Conservation (phyloP, 768 basidiomycete species). For the Rhodotorula kratochvilovae region DNA sequence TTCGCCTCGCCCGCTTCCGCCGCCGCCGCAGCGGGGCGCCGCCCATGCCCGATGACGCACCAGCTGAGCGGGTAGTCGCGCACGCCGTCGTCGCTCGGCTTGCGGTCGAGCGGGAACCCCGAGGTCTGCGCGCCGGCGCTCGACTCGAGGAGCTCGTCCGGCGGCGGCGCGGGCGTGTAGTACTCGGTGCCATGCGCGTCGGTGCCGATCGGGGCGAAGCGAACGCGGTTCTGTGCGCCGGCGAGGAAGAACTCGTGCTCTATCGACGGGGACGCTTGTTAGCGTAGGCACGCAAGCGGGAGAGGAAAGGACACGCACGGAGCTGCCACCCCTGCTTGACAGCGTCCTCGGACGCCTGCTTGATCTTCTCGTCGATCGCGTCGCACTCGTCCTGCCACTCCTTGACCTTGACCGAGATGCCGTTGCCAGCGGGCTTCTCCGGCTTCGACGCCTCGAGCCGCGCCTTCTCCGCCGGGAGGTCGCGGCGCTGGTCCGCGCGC, state of each 20-base stretch:
- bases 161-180: conserved; percentile 15
- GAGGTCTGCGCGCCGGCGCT: background rate
- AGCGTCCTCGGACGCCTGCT: background rate
- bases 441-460: background rate
- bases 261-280: background rate
- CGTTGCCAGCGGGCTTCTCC: conserved; percentile 14
- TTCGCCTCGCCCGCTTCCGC: background rate
- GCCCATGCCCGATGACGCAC: conserved; percentile 5
- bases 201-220: conserved; percentile 1
- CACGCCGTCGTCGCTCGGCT: conserved; percentile 2
- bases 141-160: background rate
- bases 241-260: conserved; percentile 7
- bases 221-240: background rate
- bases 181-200: conserved; percentile 19
- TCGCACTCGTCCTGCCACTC: conserved; percentile 7
- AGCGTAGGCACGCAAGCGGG: no score
- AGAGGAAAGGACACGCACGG: background rate
- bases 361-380: conserved; percentile 5
- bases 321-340: background rate
- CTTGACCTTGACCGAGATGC: conserved; percentile 3
- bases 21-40: background rate
- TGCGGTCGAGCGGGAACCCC: conserved; percentile 13
- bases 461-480: background rate
- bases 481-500: background rate
- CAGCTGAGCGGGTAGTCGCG: conserved; percentile 15